These are phyloP conservation scores for Discostella stelligeroides DNA, from an alignment of 108 stramenopile genomes.

Conservation along the genomic window DNA sequence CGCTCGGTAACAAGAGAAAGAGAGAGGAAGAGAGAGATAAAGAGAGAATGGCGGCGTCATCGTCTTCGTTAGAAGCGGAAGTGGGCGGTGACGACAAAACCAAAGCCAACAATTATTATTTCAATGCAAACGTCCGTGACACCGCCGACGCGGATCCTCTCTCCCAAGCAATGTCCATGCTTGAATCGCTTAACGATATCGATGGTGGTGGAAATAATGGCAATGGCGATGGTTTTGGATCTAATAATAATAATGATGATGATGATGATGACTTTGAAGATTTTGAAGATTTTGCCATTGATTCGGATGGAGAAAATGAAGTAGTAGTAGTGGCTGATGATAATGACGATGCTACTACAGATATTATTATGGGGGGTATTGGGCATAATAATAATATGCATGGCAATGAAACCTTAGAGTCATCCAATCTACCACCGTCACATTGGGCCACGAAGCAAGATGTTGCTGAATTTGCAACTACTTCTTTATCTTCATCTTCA, in stretches of 20 bases:
- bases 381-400: slow-evolving; percentile 7
- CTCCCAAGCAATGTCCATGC: slow-evolving; percentile 4
- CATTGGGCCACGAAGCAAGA: slow-evolving; percentile 22
- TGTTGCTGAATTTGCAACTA: neutral
- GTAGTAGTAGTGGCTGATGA: neutral
- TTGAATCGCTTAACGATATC: neutral
- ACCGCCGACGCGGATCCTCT: neutral
- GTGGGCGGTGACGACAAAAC: no score
- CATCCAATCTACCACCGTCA: slow-evolving; percentile 6
- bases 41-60: no score
- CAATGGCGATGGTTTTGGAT: neutral
- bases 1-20: no score
- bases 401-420: no score
- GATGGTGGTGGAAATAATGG: neutral
- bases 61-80: no score
- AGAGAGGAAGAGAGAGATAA: no score
- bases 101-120: neutral
- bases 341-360: slow-evolving; percentile 1
- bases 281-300: slow-evolving; percentile 57
- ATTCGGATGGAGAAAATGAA: slow-evolving; percentile 58
- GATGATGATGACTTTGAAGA: neutral
- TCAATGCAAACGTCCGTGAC: neutral
- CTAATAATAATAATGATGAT: no score
- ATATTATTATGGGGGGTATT: slow-evolving; percentile 16
- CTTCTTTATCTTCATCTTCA: neutral